Evolutionary conservation across 345 rosid genomes (phyloP), one percentile per base, ranked within the genome.

Genomic region (Raphanus raphanistrum): DNA sequence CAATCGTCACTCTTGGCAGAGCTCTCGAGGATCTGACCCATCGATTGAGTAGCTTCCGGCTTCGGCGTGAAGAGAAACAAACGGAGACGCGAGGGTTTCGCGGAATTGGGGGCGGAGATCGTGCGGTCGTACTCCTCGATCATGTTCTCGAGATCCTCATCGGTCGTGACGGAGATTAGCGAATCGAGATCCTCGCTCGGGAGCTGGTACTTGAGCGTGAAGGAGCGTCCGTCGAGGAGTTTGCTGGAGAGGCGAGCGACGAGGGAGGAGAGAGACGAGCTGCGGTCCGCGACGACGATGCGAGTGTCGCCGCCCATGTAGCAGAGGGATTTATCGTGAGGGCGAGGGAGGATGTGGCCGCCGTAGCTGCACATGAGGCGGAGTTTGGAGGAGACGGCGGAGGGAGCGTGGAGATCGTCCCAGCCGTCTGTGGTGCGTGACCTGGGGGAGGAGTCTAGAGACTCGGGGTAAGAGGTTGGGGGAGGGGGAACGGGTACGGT

Each of bases 131-230:
- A 92, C 84, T 94, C 98, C 13, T 94, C 98, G 84, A 94, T 85
- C 97, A 94, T 92, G 82, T 92, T 94, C 26, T 92, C 97, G 55
- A 94, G 87, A 86, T 94, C 98, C 63, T 94, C 98, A 50, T 94
- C 98, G 31, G 98, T 89, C 3, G 97, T 87, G 60, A 94, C 90
- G 26, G 98, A 89, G 84, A 94, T 90, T 28, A 94, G 89, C 6
- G 98, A 94, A 67, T 94, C 98, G 17, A 94, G 86, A 79, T 94
- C 98, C 74, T 94, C 98, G 78, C 86, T 87, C 6, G 98, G 98
- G 4, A 94, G 90, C 83, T 94, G 98, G 71, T 90, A 94, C 80
- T 92, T 94, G 71, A 94, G 92, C 13, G 88, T 86, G 80, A 94
- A 94, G 35, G 92, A 76, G 25, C 86, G 79, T 66, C 86, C 88